Base-by-base conservation (phyloP, 83 land plant species). In the Isoetes engelmannii region DNA sequence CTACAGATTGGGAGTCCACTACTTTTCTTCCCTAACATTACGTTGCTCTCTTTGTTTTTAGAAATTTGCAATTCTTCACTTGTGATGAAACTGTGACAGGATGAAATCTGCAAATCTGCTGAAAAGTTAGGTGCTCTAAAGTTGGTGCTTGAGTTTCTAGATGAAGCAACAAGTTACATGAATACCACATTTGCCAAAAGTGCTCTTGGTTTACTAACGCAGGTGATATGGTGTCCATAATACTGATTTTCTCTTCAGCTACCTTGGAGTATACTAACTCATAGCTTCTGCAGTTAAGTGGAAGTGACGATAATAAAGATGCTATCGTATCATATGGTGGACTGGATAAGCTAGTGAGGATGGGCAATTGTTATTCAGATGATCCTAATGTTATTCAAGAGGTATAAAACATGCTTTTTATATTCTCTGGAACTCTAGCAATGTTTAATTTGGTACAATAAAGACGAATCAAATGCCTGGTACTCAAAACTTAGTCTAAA, bases 321-420 rank as follows among this genome's bases (percentile, higher is more conserved):
- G 62, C 62, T 10, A 59, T 59, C 4, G 62, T 59, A 12, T 59
- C 19, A 10, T 42, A 59, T 19, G 62, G 62, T 19, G 62, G 62
- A 18, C 28, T 18, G 18, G 28, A 59, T 19, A 18, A 12, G 8
- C 62, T 59, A 8, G 19, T 59, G 18, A 59, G 9, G 3, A 20
- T 59, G 28, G 62, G 28, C 19, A 18, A 20, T 18, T 12, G 18
- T 19, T 59, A 12, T 18, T 59, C 62, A 59, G 12, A 12, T 19
- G 62, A 59, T 10, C 18, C 19, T 18, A 0, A 0, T 8, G 62
- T 59, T 8, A 12, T 59, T 18, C 62, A 59, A 59, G 62, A 59
- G 62, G 62, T 59, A 59, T 59, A 15, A 50, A 50, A 28, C 37
- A 28, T 0, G 37, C 37, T 28, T 28, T 28, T 28, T 28, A 28